These are phyloP conservation scores for Phytophthora ohioensis DNA, from an alignment of 352 stramenopile species.

Conservation along the genomic window DNA sequence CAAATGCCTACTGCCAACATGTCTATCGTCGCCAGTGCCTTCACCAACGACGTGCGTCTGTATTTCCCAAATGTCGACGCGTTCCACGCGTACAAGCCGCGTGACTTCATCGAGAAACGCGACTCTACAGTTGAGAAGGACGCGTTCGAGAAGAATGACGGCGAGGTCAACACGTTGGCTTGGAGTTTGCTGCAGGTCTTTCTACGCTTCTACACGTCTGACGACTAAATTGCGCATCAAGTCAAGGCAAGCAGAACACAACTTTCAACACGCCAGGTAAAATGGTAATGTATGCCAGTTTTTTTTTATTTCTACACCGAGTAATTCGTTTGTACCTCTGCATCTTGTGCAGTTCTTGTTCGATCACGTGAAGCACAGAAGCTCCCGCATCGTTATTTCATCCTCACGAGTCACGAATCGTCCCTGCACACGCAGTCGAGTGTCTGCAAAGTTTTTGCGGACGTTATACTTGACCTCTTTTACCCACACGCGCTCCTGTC, in stretches of 20 bases:
- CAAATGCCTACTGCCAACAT: conserved; percentile 47
- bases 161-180: conserved; percentile 41
- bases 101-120: conserved; percentile 37
- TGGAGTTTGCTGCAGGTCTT: conserved; percentile 48
- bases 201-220: conserved; percentile 32
- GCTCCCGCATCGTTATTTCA: conserved; percentile 76
- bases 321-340: conserved; percentile 4
- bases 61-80: conserved; percentile 50
- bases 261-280: neutral
- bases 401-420: conserved; percentile 98
- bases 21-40: conserved; percentile 56
- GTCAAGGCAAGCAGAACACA: neutral
- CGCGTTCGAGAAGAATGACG: conserved; percentile 39
- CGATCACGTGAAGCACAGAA: conserved; percentile 70
- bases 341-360: neutral
- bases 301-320: conserved; percentile 21
- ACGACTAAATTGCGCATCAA: conserved; percentile 22
- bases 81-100: conserved; percentile 49
- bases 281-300: conserved; percentile 30
- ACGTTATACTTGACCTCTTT: conserved; percentile 97
- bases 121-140: conserved; percentile 16
- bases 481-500: conserved; percentile 92
- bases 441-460: conserved; percentile 97
- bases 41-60: conserved; percentile 55
- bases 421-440: conserved; percentile 94